phyloP scores from a whole-genome alignment of 371 early-diverging fungal species.

The Nematocida ironsii region DNA sequence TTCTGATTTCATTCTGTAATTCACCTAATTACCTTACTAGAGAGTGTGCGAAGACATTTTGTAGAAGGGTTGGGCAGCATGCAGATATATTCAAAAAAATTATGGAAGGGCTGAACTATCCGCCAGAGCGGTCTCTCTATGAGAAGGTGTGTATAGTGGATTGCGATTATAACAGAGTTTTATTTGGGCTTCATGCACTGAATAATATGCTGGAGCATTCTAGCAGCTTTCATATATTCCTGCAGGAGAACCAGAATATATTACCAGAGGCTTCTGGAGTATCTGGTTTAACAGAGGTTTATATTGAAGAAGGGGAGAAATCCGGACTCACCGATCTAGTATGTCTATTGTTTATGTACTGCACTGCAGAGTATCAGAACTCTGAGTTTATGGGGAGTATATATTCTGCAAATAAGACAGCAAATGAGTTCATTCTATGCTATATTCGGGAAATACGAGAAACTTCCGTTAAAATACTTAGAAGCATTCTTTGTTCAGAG shows the following conservation, averaged over 20 bases:
- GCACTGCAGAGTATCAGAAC: neutral
- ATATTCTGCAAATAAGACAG: neutral
- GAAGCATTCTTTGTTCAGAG: neutral
- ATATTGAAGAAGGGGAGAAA: neutral
- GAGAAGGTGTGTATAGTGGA: constrained; percentile 14
- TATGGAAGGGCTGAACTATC: constrained; percentile 27
- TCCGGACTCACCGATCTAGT: neutral
- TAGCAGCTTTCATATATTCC: constrained; percentile 17
- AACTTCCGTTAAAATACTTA: neutral
- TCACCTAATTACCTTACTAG: neutral
- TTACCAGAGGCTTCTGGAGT: constrained; percentile 7
- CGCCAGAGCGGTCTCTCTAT: constrained; percentile 14
- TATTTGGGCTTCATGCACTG: constrained; percentile 30
- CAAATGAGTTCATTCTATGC: neutral
- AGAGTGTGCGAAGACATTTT: neutral
- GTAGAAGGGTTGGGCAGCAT: neutral
- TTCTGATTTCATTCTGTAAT: constrained; percentile 20
- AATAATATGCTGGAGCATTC: constrained; percentile 35
- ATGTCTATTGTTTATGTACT: neutral
- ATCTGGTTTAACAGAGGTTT: neutral
- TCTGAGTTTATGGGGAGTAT: neutral
- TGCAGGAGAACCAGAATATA: constrained; percentile 6
- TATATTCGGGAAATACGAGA: neutral
- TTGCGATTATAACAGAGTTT: constrained; percentile 49
- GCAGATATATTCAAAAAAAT: constrained; percentile 26